Evolutionary conservation across 1,284 basidiomycete species (phyloP).

Genomic region (Heterobasidion occidentale): DNA sequence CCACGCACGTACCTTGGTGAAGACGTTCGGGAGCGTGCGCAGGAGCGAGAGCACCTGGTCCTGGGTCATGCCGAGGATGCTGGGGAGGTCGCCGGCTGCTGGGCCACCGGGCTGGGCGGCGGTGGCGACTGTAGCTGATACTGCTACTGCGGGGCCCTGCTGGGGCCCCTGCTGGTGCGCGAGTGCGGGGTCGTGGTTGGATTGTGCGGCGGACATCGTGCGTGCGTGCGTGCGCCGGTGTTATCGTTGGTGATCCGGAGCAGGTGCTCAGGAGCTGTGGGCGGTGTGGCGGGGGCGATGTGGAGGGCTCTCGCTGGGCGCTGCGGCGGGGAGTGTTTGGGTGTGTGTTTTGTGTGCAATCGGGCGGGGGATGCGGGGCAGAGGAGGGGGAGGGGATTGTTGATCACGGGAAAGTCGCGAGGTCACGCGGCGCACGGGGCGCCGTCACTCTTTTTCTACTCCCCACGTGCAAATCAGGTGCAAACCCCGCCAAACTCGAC

Average conservation of each 20-base stretch:
- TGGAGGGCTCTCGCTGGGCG: neutral
- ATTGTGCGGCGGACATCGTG: conserved; percentile 20
- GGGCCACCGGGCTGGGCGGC: conserved; percentile 6
- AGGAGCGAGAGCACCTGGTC: conserved; percentile 45
- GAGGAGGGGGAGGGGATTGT: conserved; percentile 14
- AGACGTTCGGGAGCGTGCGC: conserved; percentile 37
- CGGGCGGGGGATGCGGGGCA: neutral
- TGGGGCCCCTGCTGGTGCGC: conserved; percentile 9
- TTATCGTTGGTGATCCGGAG: conserved; percentile 1
- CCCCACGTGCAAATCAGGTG: conserved; percentile 25
- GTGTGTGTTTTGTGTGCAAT: neutral
- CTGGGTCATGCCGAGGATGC: conserved; percentile 27
- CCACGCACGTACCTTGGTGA: conserved; percentile 27
- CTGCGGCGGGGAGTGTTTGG: neutral
- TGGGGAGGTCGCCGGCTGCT: conserved; percentile 3
- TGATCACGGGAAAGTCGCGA: conserved; percentile 13
- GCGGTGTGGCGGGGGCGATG: conserved; percentile 14
- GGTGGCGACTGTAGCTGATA: conserved; percentile 2
- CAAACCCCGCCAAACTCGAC: conserved; percentile 15
- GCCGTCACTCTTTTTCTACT: conserved; percentile 19
- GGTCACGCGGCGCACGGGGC: conserved; percentile 26
- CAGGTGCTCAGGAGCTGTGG: neutral
- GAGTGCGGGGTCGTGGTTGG: conserved; percentile 19
- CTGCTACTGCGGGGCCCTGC: conserved; percentile 2
- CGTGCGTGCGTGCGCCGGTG: neutral